A percentile compares a stretch with the other conserved stretches of the same genome.
Evolutionary conservation across 1,284 basidiomycete species (phyloP).

Genomic region (Malassezia yamatoensis): DNA sequence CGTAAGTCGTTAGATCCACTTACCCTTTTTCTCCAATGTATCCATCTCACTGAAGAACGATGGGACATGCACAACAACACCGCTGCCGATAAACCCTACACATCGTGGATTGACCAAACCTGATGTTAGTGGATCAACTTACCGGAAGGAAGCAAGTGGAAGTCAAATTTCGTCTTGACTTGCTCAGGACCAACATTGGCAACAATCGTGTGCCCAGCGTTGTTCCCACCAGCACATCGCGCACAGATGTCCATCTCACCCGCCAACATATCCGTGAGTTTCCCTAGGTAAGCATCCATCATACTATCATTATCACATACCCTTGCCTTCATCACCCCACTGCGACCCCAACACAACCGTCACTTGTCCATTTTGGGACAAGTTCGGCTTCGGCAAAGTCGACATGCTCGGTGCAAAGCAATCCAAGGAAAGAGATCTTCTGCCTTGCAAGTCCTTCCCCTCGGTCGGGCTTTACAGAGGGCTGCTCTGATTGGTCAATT

Average conservation of each 20-base stretch:
- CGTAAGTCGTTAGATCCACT: background rate
- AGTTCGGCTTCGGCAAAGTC: constrained; percentile 41
- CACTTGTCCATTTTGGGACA: constrained; percentile 36
- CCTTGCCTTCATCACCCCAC: constrained; percentile 48
- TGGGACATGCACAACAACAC: constrained; percentile 88
- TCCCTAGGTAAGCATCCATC: constrained; percentile 21
- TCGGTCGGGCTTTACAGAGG: no score
- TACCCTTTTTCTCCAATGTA: constrained; percentile 72
- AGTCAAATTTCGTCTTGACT: constrained; percentile 76
- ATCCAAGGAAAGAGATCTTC: no score
- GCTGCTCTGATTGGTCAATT: no score
- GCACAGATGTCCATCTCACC: constrained; percentile 85
- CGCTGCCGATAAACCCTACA: constrained; percentile 78
- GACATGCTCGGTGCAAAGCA: constrained; percentile 25
- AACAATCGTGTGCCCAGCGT: constrained; percentile 96
- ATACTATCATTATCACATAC: constrained; percentile 3
- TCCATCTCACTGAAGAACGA: constrained; percentile 92
- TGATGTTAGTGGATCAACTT: constrained; percentile 49
- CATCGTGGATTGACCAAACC: constrained; percentile 83
- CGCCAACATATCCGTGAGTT: constrained; percentile 44
- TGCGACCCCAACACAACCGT: constrained; percentile 45
- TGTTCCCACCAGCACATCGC: constrained; percentile 93
- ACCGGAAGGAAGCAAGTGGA: constrained; percentile 92
- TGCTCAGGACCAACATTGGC: constrained; percentile 62
- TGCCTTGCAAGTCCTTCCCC: no score